Evolutionary conservation across 2,329 filamentous ascomycete species (phyloP), one percentile per base, ranked within the genome.

Genomic region (Ophiostoma fasciatum): DNA sequence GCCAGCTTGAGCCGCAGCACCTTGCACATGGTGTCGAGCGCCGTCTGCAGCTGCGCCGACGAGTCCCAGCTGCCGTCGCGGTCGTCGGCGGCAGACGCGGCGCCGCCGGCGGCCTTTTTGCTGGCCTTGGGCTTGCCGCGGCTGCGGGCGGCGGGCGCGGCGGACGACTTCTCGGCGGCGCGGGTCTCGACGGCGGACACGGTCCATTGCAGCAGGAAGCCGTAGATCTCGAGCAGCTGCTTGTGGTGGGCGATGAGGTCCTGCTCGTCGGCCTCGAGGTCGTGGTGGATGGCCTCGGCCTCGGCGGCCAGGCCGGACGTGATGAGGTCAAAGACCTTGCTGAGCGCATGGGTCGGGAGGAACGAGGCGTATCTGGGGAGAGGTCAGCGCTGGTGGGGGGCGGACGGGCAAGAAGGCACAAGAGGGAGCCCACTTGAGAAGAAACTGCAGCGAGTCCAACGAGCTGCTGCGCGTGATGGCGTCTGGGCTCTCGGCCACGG

Each of bases 171-270:
- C 57, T 96, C 90, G 31, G 85, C 81, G 2, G 85, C 81, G 58
- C 94, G 93, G 27, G 82, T 79, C 58, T 98, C 90, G 33, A 94
- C 83, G n/a, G 82, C 84, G 7, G 85, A 80, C 45, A 96, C 80
- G 7, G 84, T 82, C 92, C 90, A 98, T 57, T 94, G 87, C 33
- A 98, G 62, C 10, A 98, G 64, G 51, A 94, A 98, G 23, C 79
- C 88, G 54, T 92, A 96, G 51, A 93, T 82, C 55, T 98, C 90
- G 45, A 98, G 70, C 2, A 94, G 67, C 46, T 82, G 76, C 58
- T 94, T 94, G 62, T 98, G 88, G 49, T 92, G 78, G 27, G 78
- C 69, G 31, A 93, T 65, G 8, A 80, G 69, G 50, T 92, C 85
- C 56, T 94, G 85, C 52, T 96, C 88, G 57, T 96, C 88, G 29